These are phyloP conservation scores for Metschnikowia corniflorae DNA, from an alignment of 805 yeast genomes.

Conservation along the genomic window DNA sequence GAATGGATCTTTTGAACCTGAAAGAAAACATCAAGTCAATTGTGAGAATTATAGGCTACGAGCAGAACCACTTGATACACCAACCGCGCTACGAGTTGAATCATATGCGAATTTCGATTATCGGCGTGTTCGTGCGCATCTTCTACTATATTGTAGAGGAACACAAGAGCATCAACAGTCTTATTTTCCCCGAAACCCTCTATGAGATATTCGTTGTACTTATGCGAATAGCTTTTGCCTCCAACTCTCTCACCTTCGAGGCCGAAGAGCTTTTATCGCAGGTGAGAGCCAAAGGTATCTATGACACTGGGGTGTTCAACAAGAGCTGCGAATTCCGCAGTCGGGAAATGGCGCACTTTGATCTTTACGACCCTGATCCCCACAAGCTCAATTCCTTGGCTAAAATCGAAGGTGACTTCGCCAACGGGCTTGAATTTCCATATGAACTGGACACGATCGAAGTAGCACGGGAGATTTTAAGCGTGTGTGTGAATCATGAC, in stretches of 20 bases:
- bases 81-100: constrained; percentile 43
- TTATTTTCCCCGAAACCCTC: constrained; percentile 39
- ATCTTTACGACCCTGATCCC: constrained; percentile 9
- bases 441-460: constrained; percentile 63
- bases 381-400: constrained; percentile 24
- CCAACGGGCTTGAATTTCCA: constrained; percentile 61
- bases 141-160: constrained; percentile 38
- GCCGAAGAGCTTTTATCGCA: constrained; percentile 34
- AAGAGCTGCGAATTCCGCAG: constrained; percentile 42
- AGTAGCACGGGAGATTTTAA: constrained; percentile 67
- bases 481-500: constrained; percentile 64
- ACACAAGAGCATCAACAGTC: constrained; percentile 25
- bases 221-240: constrained; percentile 51
- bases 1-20: constrained; percentile 28
- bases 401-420: constrained; percentile 35
- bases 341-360: constrained; percentile 33
- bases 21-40: constrained; percentile 39
- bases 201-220: constrained; percentile 48
- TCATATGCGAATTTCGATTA: constrained; percentile 35
- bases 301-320: constrained; percentile 40
- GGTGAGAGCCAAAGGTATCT: constrained; percentile 30
- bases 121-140: constrained; percentile 39
- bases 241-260: constrained; percentile 37
- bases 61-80: constrained; percentile 45
- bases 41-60: constrained; percentile 43